phyloP scores from a whole-genome alignment of 257 asterid genomes.

The Striga asiatica region DNA sequence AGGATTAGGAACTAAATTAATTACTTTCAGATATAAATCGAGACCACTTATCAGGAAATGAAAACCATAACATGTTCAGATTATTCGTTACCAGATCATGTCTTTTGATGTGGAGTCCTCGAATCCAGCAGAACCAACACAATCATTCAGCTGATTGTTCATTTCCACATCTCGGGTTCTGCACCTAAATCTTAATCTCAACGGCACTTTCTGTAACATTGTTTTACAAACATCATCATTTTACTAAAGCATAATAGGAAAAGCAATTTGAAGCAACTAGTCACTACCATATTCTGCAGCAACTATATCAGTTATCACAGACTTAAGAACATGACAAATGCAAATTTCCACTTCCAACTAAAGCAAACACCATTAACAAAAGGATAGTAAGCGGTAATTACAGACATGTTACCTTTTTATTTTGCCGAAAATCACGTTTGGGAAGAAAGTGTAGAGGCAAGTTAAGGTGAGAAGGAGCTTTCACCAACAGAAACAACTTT shows the following conservation, averaged over 20 bases:
- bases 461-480: conserved; percentile 62
- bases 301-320: too few relatives aligned
- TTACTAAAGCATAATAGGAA: neutral
- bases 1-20: neutral
- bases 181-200: conserved; percentile 59
- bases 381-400: neutral
- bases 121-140: conserved; percentile 23
- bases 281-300: neutral
- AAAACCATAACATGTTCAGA: neutral
- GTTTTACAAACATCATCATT: conserved; percentile 13
- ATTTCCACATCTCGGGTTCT: conserved; percentile 26
- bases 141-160: conserved; percentile 23
- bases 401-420: conserved; percentile 44
- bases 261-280: neutral
- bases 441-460: conserved; percentile 84
- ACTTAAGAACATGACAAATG: neutral
- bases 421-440: conserved; percentile 68
- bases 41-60: conserved; percentile 3
- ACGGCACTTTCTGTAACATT: conserved; percentile 54
- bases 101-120: conserved; percentile 31
- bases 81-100: conserved; percentile 49
- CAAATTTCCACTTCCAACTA: neutral
- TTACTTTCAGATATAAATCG: neutral
- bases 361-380: neutral
- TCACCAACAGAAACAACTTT: conserved; percentile 69